These are phyloP conservation scores for Saksenaea vasiformis DNA, from an alignment of 371 early-diverging fungal species.

Conservation along the genomic window DNA sequence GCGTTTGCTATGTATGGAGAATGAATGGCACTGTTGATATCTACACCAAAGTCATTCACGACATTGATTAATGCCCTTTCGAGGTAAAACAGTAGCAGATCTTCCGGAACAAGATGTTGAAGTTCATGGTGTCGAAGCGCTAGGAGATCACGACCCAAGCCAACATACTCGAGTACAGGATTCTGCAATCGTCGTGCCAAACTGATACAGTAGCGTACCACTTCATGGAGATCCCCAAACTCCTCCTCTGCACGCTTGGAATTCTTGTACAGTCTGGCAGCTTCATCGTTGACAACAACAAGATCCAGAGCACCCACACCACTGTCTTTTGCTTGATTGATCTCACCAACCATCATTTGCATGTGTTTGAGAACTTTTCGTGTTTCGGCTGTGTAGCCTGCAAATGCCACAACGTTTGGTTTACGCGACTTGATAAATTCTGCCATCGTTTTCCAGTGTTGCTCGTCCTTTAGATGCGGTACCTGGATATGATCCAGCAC, in stretches of 20 bases:
- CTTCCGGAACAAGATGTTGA: conserved; percentile 76
- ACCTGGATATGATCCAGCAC: conserved; percentile 67
- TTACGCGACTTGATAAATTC: conserved; percentile 64
- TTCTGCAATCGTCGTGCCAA: conserved; percentile 87
- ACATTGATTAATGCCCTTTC: conserved; percentile 91
- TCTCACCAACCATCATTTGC: conserved; percentile 56
- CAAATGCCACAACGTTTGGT: conserved; percentile 83
- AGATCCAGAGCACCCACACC: conserved; percentile 29
- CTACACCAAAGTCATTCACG: conserved; percentile 85
- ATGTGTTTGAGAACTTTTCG: conserved; percentile 73
- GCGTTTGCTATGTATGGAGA: conserved; percentile 72
- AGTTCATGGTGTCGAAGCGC: conserved; percentile 73
- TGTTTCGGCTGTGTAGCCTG: conserved; percentile 78
- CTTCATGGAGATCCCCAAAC: conserved; percentile 63
- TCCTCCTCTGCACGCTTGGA: conserved; percentile 76
- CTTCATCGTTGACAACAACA: conserved; percentile 83
- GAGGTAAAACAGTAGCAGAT: conserved; percentile 60
- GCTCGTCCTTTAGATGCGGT: conserved; percentile 63
- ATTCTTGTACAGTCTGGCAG: conserved; percentile 82
- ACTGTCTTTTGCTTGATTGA: conserved; percentile 39
- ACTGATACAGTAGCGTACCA: conserved; percentile 87
- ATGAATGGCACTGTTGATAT: conserved; percentile 78
- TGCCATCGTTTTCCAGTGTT: conserved; percentile 52
- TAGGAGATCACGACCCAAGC: conserved; percentile 74
- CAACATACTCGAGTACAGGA: conserved; percentile 83